Base-by-base conservation (phyloP, 2,329 filamentous ascomycete genomes). In the Aspergillus quadricinctus region DNA sequence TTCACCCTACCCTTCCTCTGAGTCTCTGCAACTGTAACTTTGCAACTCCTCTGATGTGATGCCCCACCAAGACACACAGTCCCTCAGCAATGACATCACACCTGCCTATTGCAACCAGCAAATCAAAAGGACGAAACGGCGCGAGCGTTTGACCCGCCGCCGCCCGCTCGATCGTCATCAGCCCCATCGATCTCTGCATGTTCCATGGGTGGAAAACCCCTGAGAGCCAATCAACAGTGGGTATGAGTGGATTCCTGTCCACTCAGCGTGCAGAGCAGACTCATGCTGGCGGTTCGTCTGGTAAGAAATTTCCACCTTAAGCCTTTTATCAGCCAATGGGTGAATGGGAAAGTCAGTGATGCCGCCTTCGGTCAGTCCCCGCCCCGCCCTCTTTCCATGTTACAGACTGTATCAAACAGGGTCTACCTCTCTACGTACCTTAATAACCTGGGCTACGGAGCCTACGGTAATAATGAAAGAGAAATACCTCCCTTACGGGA, bases 91-190 rank as follows among this genome's bases (percentile, higher is more conserved):
- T 70, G 68, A 70, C 66, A 69, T 70, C 68, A 70, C 48, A 5
- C 35, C 10, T 37, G 27, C 56, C n/a, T 21, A 43, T 3, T n/a
- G 29, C 43, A 48, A 41, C 10, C 51, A 53, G 51, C 51, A 37
- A 37, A 37, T 37, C 31, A 37, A 37, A 37, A 37, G 31, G 14
- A 53, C 57, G 57, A 68, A 69, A 67, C 62, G 57, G 61, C 55
- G 64, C 58, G 65, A 67, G 63, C 61, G 65, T 63, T 69, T 66
- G 67, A 63, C 61, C 65, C 66, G 53, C 55, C 35, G 45, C 40
- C 55, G 55, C 53, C 59, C 57, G 59, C 55, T 61, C 57, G 64
- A 67, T 70, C 68, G 64, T 70, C 67, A 71, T 70, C 62, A 63
- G 62, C 66, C 64, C 65, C 66, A 68, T 61, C 66, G 64, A 68